phyloP scores from a whole-genome alignment of 495 filamentous ascomycete genomes.

The Xylaria bambusicola region DNA sequence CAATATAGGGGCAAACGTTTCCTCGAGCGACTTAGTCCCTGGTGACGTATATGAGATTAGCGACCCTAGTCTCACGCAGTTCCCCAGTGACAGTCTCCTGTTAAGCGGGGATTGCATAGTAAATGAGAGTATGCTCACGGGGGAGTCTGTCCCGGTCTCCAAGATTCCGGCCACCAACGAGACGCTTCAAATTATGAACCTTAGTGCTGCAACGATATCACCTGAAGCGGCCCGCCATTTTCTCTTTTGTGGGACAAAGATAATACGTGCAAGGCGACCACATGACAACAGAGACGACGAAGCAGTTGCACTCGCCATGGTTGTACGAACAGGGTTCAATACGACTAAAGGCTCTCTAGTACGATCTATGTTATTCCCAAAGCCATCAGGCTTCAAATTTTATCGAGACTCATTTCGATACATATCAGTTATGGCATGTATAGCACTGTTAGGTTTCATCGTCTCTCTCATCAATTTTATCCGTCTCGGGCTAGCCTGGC shows the following conservation, averaged over 20 bases:
- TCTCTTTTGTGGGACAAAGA: slow-evolving; percentile 92
- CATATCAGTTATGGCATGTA: slow-evolving; percentile 93
- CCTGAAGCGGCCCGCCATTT: slow-evolving; percentile 83
- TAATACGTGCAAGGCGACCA: slow-evolving; percentile 85
- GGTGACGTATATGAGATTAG: slow-evolving; percentile 98
- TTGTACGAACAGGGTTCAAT: slow-evolving; percentile 91
- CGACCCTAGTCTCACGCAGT: slow-evolving; percentile 89
- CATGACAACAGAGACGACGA: slow-evolving; percentile 83
- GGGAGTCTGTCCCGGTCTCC: slow-evolving; percentile 96
- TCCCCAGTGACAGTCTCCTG: slow-evolving; percentile 91
- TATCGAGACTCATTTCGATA: slow-evolving; percentile 97
- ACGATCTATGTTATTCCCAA: slow-evolving; percentile 98
- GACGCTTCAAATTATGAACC: slow-evolving; percentile 69
- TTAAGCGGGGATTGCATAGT: slow-evolving; percentile 96
- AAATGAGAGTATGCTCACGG: slow-evolving; percentile 99
- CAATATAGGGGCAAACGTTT: slow-evolving; percentile 77
- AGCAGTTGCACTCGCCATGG: slow-evolving; percentile 87
- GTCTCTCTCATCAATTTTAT: slow-evolving; percentile 93
- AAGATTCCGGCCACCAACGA: slow-evolving; percentile 87
- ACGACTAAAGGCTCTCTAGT: slow-evolving; percentile 96
- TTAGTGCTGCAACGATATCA: slow-evolving; percentile 75
- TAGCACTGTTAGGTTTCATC: slow-evolving; percentile 84
- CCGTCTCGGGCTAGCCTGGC: slow-evolving; percentile 76
- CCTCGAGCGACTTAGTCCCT: slow-evolving; percentile 86
- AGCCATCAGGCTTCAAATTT: slow-evolving; percentile 97